Evolutionary conservation across 352 stramenopile genomes (phyloP).

Genomic region (Pythium vanterpoolii): DNA sequence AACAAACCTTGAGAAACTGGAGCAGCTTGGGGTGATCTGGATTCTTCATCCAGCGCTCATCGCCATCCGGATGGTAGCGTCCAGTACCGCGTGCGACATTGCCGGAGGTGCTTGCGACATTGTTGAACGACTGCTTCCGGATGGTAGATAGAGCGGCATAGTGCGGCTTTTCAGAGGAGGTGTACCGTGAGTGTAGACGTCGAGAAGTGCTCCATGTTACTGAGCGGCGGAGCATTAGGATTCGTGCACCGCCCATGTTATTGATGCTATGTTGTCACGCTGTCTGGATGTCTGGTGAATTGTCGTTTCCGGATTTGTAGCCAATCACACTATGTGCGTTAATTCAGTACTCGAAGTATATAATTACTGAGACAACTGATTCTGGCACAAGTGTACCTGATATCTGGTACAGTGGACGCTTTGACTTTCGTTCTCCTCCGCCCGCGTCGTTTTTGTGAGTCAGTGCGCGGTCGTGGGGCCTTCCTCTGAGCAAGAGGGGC

Average conservation of each 20-base stretch:
- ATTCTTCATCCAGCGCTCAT: constrained; percentile 49
- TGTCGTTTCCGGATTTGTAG: not conserved
- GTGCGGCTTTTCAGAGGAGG: not conserved
- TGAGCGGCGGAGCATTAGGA: not conserved
- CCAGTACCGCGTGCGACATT: not conserved
- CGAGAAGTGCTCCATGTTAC: not conserved
- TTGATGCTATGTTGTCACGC: not conserved
- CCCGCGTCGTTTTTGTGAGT: constrained; percentile 13
- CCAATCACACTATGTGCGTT: constrained; percentile 1
- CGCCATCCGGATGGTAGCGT: constrained; percentile 1
- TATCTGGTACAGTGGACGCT: not conserved
- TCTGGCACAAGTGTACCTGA: not conserved
- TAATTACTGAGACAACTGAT: constrained; percentile 1
- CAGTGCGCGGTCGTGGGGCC: constrained; percentile 10
- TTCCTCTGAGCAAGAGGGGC: not conserved
- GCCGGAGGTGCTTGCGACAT: not conserved
- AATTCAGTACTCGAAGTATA: not conserved
- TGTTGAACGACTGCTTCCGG: not conserved
- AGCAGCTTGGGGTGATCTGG: constrained; percentile 41
- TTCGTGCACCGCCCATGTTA: no score
- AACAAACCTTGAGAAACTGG: constrained; percentile 57
- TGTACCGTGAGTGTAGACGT: not conserved
- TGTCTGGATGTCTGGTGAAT: not conserved
- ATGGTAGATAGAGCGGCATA: not conserved
- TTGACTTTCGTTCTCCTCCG: constrained; percentile 6